Percentiles rank a stretch among this genome's conserved stretches.
Conservation (phyloP, 129 eudicot species). For the Helianthus tuberosus region DNA sequence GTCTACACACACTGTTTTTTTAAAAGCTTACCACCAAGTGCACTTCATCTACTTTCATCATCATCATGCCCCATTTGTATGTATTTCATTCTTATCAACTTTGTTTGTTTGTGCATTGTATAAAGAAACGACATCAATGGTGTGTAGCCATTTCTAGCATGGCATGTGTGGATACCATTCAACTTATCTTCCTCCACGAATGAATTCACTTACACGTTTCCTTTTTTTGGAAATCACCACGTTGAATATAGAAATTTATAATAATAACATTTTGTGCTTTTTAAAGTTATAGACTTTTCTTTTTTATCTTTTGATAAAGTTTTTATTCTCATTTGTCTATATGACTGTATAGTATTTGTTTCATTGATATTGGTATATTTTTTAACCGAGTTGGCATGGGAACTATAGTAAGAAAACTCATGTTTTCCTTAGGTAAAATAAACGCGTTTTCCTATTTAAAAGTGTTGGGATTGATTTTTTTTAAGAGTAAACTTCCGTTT, state of each 20-base stretch:
- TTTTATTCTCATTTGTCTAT: neutral
- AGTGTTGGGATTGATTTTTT: neutral
- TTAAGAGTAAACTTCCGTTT: too few relatives aligned
- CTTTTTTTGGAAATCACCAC: conserved; percentile 13
- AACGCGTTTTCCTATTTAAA: too few relatives aligned
- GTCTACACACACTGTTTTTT: neutral
- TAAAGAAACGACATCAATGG: conserved; percentile 28
- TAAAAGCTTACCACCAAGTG: conserved; percentile 17
- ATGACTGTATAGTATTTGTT: neutral
- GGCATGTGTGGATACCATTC: conserved; percentile 33
- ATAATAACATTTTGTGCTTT: neutral
- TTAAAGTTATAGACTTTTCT: neutral
- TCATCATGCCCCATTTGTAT: conserved; percentile 14
- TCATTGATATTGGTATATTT: neutral
- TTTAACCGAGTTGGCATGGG: too few relatives aligned
- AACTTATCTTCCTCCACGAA: conserved; percentile 28
- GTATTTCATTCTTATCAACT: conserved; percentile 15
- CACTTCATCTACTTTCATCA: conserved; percentile 23
- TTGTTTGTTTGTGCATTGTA: neutral
- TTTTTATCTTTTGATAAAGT: neutral
- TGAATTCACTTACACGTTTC: conserved; percentile 19
- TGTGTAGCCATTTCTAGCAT: conserved; percentile 27
- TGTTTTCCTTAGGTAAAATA: too few relatives aligned
- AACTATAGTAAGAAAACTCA: too few relatives aligned
- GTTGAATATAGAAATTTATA: neutral